Evolutionary conservation across 2,329 filamentous ascomycete species (phyloP), one percentile per base, ranked within the genome.

Genomic region (Leptographium wingfieldii): DNA sequence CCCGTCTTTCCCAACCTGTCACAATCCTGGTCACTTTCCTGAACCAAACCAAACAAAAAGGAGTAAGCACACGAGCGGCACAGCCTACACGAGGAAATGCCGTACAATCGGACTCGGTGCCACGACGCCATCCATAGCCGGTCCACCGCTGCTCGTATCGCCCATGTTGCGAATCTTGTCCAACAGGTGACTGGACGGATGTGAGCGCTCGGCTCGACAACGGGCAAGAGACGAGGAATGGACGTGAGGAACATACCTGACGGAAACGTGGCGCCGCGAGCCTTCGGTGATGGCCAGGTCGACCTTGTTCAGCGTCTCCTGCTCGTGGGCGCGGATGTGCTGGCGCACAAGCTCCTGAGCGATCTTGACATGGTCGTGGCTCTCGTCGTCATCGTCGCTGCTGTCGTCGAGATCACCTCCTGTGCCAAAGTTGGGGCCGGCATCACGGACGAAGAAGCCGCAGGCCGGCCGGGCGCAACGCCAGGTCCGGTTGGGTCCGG

Each of bases 401-500:
- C 54, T 55, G n/a, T 35, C 54, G 10, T 53, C 60, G n/a, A 33
- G 52, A 22, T 55, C 51, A 3, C 79, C n/a, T 1, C 48, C 33
- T 54, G 40, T 35, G 40, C 25, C 55, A 40, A 25, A 7, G 5
- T 54, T 46, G 0, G 52, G 59, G 9, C 57, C 59, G 6, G 63
- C 63, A 12, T 59, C 60, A 62, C 84, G 84, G 12, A 89, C 82
- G 49, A 84, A 76, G 65, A 84, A 84, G 46, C 73, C 73, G 66
- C 87, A 90, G 29, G 79, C 83, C 12, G 83, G 80, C 62, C 86
- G 77, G 5, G 79, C 78, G 66, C 87, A 90, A 1, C 73, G 74
- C 86, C 86, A 90, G 0, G 82, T 83, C 58, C 85, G 80, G 61
- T 83, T 77, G 0, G 82, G 80, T 0, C 81, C 84, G 40, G 76